phyloP scores from a whole-genome alignment of 148 eudicot genomes.

The Linanthus parryae region DNA sequence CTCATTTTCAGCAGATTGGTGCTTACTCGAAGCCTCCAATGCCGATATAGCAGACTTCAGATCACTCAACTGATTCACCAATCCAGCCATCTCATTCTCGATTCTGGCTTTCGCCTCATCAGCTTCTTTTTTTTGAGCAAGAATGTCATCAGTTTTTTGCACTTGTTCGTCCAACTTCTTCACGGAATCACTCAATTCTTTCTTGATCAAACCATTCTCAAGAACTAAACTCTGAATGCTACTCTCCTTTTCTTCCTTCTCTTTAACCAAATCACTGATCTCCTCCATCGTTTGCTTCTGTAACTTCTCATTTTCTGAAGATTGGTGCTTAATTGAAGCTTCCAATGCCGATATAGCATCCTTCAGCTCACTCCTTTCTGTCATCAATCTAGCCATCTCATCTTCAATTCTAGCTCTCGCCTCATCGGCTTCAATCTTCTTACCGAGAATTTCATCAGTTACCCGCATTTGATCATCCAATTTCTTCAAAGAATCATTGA shows the following conservation, averaged over 20 bases:
- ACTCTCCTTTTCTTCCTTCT: slow-evolving; percentile 27
- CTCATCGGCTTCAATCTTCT: slow-evolving; percentile 36
- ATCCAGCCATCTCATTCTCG: slow-evolving; percentile 30
- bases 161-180: slow-evolving; percentile 27
- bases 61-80: slow-evolving; percentile 25
- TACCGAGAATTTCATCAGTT: slow-evolving; percentile 21
- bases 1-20: slow-evolving; percentile 21
- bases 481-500: slow-evolving; percentile 20
- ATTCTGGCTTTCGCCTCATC: slow-evolving; percentile 27
- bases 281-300: slow-evolving; percentile 21
- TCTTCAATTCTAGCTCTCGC: slow-evolving; percentile 25
- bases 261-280: slow-evolving; percentile 25
- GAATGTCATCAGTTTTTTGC: slow-evolving; percentile 20
- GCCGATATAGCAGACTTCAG: slow-evolving; percentile 18
- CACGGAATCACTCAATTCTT: slow-evolving; percentile 18
- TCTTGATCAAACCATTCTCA: slow-evolving; percentile 26
- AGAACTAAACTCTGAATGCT: slow-evolving; percentile 22
- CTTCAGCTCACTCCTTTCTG: slow-evolving; percentile 22
- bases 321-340: no score
- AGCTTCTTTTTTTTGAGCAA: slow-evolving; percentile 30
- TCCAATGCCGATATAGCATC: slow-evolving; percentile 24
- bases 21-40: slow-evolving; percentile 24
- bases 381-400: slow-evolving; percentile 32
- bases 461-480: slow-evolving; percentile 27
- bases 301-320: no score